These are phyloP conservation scores for Phytophthora boehmeriae DNA, from an alignment of 352 stramenopile species.

Conservation along the genomic window DNA sequence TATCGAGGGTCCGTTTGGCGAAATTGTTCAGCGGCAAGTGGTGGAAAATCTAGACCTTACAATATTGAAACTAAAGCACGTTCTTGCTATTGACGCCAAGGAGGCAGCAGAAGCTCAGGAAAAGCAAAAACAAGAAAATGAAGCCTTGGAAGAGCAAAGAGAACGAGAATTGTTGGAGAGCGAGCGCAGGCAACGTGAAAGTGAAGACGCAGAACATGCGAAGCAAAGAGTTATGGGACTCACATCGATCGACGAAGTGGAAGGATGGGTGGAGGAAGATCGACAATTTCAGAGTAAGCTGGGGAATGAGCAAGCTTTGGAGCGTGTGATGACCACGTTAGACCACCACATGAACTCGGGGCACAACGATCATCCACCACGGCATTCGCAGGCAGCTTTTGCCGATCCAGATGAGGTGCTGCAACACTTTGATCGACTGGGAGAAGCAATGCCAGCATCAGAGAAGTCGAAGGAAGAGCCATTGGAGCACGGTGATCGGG, in stretches of 20 bases:
- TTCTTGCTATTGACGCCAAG: slow-evolving; percentile 56
- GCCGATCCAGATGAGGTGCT: slow-evolving; percentile 5
- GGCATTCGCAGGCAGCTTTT: not conserved
- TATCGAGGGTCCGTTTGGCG: slow-evolving; percentile 24
- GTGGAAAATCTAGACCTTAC: slow-evolving; percentile 66
- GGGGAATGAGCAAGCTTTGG: slow-evolving; percentile 2
- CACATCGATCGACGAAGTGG: slow-evolving; percentile 49
- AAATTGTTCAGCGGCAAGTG: slow-evolving; percentile 51
- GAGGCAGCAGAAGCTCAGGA: slow-evolving; percentile 43
- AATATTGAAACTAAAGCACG: slow-evolving; percentile 67
- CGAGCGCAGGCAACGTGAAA: slow-evolving; percentile 27
- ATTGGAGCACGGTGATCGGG: not conserved
- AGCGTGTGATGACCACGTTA: slow-evolving; percentile 17
- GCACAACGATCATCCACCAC: not conserved
- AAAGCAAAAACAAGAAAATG: slow-evolving; percentile 15
- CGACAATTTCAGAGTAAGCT: slow-evolving; percentile 15
- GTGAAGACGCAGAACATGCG: slow-evolving; percentile 42
- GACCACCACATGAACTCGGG: slow-evolving; percentile 11
- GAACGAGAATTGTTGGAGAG: slow-evolving; percentile 28
- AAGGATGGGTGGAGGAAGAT: slow-evolving; percentile 43
- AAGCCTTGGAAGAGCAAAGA: slow-evolving; percentile 17
- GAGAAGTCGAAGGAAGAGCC: not conserved
- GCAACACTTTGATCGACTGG: slow-evolving; percentile 18
- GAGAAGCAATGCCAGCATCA: not conserved
- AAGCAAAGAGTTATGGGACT: slow-evolving; percentile 58